These are phyloP conservation scores for Boletus sp. DNA, from an alignment of 768 basidiomycete genomes.

Conservation along the genomic window DNA sequence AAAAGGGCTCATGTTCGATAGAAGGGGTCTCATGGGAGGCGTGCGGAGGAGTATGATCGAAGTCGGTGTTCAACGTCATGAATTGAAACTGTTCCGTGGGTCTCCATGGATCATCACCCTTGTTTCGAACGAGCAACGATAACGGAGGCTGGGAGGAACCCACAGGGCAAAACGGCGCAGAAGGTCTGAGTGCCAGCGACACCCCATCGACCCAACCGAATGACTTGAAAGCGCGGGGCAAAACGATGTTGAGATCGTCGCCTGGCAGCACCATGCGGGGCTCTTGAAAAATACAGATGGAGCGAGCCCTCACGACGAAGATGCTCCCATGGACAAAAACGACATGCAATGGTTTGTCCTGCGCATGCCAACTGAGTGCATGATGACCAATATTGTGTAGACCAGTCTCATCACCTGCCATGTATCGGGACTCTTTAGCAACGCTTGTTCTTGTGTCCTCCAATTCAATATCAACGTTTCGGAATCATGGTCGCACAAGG, in stretches of 20 bases:
- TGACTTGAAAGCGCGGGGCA: constrained; percentile 42
- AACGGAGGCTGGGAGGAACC: constrained; percentile 23
- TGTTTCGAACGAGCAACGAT: constrained; percentile 53
- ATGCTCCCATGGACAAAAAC: constrained; percentile 44
- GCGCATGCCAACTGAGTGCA: constrained; percentile 21
- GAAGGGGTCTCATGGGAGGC: constrained; percentile 1
- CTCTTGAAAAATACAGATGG: constrained; percentile 51
- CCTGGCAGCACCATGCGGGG: constrained; percentile 36
- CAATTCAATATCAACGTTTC: constrained; percentile 57
- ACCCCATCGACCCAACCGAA: constrained; percentile 71
- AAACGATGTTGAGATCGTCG: constrained; percentile 9
- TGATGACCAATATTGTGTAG: background rate
- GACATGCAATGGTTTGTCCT: constrained; percentile 52
- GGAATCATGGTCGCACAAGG: constrained; percentile 49
- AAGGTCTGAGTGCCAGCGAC: constrained; percentile 32
- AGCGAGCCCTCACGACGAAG: constrained; percentile 57
- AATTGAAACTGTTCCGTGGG: constrained; percentile 47
- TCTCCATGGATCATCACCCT: constrained; percentile 62
- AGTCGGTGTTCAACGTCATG: constrained; percentile 44
- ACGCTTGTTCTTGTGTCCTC: constrained; percentile 44
- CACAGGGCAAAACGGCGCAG: background rate
- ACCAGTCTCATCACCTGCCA: constrained; percentile 28
- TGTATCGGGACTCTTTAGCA: constrained; percentile 39
- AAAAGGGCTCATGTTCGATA: constrained; percentile 27
- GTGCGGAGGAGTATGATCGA: background rate